Base-by-base conservation (phyloP, 208 protist genomes). In the Strigomonas culicis region DNA sequence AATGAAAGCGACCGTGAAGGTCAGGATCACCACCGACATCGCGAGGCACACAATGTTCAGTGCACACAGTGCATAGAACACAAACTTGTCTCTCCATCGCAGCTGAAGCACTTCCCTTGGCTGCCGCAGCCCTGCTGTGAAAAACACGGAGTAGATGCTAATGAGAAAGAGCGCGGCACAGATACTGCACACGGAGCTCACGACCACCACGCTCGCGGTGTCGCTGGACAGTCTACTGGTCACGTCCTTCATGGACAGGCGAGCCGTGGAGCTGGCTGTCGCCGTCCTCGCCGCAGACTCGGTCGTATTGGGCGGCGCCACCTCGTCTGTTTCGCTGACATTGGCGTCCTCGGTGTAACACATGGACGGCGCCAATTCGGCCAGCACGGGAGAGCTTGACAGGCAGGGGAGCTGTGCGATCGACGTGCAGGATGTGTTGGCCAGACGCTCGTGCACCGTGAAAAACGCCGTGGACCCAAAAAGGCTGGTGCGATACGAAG, bases 21-120 rank as follows among this genome's bases (percentile, higher is more conserved):
- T 49, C 31, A 88, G 59, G 10, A 60, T 41, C 32, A 75, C 28
- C 3, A 66, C 59, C 0, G 72, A 62, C 19, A 79, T 22, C 2
- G 55, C 34, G 8, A 74, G 36, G 6, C 63, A 46, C 32, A 75
- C 43, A 22, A 77, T 27, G 28, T 59, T 71, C 41, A 78, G 0
- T 10, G 72, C 32, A 13, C 43, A 34, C 15, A 77, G 32, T 13
- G 39, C 39, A 2, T n/a, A 8, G 28, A 70, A 70, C 7, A 82
- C 66, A 19, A 76, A 10, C 1, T 46, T 59, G 53, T 88, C 82
- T 27, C 62, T 43, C n/a, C 30, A 30, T 7, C 34, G n/a, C 19
- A 71, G 53, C 28, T 77, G 66, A 19, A 88, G 68, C 44, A 88
- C 74, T 59, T 88, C 82, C 15, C 74, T 74, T 17, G 82, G 75